Conservation (phyloP, 108 stramenopile genomes). For the Craspedostauros australis region DNA sequence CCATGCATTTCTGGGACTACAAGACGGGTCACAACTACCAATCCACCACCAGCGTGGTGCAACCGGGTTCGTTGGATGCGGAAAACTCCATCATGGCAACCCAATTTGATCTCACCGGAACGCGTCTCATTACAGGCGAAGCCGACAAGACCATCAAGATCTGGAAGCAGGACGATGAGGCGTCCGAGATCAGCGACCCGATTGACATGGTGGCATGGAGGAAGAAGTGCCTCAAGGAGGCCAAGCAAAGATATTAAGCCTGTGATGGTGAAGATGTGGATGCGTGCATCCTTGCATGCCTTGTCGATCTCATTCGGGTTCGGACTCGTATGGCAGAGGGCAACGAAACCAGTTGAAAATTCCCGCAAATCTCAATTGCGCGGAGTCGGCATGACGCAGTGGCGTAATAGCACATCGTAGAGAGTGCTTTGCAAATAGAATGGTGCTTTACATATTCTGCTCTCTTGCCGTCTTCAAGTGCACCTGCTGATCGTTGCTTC, state of each 20-base stretch:
- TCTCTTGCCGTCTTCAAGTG: no score
- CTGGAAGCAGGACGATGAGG: constrained; percentile 93
- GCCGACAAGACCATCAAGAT: constrained; percentile 99
- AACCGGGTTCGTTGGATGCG: constrained; percentile 96
- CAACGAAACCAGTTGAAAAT: no score
- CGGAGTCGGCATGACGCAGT: no score
- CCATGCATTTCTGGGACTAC: constrained; percentile 97
- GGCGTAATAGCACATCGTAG: no score
- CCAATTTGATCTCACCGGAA: constrained; percentile 95
- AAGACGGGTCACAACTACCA: constrained; percentile 95
- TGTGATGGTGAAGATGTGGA: no score
- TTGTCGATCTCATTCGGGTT: no score
- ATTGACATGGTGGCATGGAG: constrained; percentile 94
- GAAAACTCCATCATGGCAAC: constrained; percentile 94
- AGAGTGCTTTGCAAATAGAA: no score
- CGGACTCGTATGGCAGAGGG: no score
- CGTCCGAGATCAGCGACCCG: constrained; percentile 90
- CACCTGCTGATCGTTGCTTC: no score
- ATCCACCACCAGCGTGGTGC: constrained; percentile 75
- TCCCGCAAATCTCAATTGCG: no score
- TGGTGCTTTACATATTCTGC: no score
- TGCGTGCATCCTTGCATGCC: no score
- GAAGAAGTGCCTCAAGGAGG: constrained; percentile 84
- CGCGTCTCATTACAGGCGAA: constrained; percentile 94
- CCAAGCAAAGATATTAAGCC: constrained; percentile 62